Conservation (phyloP, 2,329 filamentous ascomycete species). For the Arthrobotrys conoides region DNA sequence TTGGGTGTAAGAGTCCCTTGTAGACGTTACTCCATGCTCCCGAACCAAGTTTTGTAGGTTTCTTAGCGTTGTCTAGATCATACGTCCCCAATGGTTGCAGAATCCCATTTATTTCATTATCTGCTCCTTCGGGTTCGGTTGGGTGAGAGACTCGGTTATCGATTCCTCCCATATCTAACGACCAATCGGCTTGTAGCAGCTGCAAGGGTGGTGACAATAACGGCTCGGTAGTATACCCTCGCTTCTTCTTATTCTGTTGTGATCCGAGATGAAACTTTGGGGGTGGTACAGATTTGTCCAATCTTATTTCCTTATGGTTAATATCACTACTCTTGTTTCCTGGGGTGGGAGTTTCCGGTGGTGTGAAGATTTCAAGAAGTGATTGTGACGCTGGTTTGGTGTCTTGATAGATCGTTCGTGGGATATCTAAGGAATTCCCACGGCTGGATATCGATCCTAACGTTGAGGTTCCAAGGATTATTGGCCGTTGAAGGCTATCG, state of each 20-base stretch:
- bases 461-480: constrained; percentile 37
- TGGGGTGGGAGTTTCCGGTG: constrained; percentile 40
- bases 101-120: constrained; percentile 1
- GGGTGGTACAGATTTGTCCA: constrained; percentile 37
- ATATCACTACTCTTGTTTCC: background rate
- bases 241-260: constrained; percentile 1
- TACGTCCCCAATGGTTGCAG: constrained; percentile 25
- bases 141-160: constrained; percentile 16
- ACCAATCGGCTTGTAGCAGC: constrained; percentile 23
- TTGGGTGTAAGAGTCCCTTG: constrained; percentile 37
- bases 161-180: constrained; percentile 46
- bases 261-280: constrained; percentile 27
- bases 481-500: constrained; percentile 44
- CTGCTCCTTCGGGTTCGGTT: background rate
- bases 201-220: background rate
- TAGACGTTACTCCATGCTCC: constrained; percentile 63
- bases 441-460: background rate
- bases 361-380: constrained; percentile 42
- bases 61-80: constrained; percentile 37
- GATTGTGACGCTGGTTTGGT: background rate
- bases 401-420: constrained; percentile 38
- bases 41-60: constrained; percentile 60
- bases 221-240: constrained; percentile 3
- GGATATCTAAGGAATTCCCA: constrained; percentile 45
- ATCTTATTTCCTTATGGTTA: background rate